Conservation (phyloP, 2,329 filamentous ascomycete species). For the Talaromyces marneffei region DNA sequence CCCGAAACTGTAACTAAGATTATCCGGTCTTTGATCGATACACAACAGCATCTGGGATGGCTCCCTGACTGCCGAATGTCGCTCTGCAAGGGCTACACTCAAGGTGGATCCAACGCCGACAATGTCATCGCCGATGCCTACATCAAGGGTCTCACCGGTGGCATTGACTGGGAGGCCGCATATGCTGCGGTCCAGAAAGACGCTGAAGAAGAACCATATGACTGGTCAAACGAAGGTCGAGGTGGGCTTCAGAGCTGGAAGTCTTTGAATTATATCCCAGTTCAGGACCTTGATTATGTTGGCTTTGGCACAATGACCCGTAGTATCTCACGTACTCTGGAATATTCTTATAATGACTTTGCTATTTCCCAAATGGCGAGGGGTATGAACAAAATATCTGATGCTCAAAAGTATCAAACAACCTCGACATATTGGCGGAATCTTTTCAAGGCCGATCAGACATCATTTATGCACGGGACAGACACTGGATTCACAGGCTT, state of each 20-base stretch:
- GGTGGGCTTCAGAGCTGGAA: slow-evolving; percentile 68
- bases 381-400: slow-evolving; percentile 47
- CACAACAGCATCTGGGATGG: slow-evolving; percentile 28
- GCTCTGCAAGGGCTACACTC: slow-evolving; percentile 49
- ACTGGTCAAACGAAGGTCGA: slow-evolving; percentile 63
- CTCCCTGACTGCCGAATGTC: slow-evolving; percentile 29
- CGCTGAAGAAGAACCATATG: slow-evolving; percentile 60
- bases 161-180: slow-evolving; percentile 60
- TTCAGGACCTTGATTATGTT: slow-evolving; percentile 58
- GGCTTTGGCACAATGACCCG: slow-evolving; percentile 64
- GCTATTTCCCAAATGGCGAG: slow-evolving; percentile 56
- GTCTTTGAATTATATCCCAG: slow-evolving; percentile 60
- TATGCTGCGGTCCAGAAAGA: slow-evolving; percentile 65
- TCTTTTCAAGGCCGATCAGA: slow-evolving; percentile 56
- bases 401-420: slow-evolving; percentile 36
- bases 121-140: slow-evolving; percentile 60
- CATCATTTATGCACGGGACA: slow-evolving; percentile 48
- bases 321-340: slow-evolving; percentile 63
- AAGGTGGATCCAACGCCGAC: slow-evolving; percentile 67
- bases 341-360: slow-evolving; percentile 72
- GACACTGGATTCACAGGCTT: slow-evolving; percentile 63
- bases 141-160: slow-evolving; percentile 55
- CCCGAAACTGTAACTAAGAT: slow-evolving; percentile 23
- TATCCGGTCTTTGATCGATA: slow-evolving; percentile 27
- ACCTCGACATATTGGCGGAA: slow-evolving; percentile 57